Evolutionary conservation across 768 basidiomycete species (phyloP), one percentile per base, ranked within the genome.

Genomic region (Boletus rex-veris): DNA sequence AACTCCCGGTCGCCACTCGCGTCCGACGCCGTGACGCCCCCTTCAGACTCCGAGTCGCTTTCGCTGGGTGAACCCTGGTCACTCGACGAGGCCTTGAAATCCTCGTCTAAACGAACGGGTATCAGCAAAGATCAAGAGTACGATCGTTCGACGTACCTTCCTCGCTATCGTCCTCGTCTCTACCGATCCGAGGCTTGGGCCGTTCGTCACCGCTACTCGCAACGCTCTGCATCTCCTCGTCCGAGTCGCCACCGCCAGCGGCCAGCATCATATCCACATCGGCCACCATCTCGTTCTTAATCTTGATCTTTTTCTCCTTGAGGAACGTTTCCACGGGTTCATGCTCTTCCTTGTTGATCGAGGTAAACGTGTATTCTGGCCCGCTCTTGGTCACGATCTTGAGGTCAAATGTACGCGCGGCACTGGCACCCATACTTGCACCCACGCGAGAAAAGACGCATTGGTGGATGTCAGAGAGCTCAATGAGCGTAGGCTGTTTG

Each of bases 281-380:
- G 14, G 90, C 87, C 48, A 89, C 82, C 82, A 94, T 92, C 80
- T 96, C 93, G 70, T 92, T 96, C 82, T 97, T 97, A 58, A 96
- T 82, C 62, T 85, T 83, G 60, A 98, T 82, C 72, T 94, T 95
- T 79, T 97, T 96, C 28, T 88, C 85, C 63, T 85, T 84, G 61
- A 99, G 73, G 70, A 91, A 98, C 19, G 81, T 77, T 64, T 93
- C 90, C 31, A 91, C 88, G 14, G 83, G 79, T 54, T 90, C 89
- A 59, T 93, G 88, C 65, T 99, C 97, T 67, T 98, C 96, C 73
- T 96, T 98, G 73, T 90, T 90, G 72, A 99, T 87, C 3, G 92
- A 90, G 1, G 90, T 90, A 72, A 99, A 99, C 18, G 83, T 88
- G 69, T 90, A 83, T 63, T 96, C 92, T 1, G 90, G 82, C 1